Evolutionary conservation across 2,329 filamentous ascomycete genomes (phyloP).

Genomic region (Proliferodiscus dingleyae): DNA sequence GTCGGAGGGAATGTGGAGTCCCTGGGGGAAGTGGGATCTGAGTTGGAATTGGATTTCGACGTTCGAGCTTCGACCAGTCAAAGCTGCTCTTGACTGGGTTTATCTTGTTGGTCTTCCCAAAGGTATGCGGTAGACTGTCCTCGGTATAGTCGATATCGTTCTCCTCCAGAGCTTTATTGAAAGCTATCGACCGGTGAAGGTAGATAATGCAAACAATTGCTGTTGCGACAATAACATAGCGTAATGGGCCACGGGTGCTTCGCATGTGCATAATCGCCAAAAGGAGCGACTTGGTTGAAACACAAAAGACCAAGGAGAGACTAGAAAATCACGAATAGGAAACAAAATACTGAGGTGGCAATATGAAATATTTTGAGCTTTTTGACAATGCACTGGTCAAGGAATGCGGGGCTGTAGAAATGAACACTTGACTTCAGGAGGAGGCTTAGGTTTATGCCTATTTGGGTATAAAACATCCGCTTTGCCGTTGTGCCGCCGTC

Average conservation of each 20-base stretch:
- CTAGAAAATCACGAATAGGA: neutral
- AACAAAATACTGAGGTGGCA: neutral
- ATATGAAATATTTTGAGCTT: neutral
- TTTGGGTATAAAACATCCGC: neutral
- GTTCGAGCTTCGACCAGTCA: neutral
- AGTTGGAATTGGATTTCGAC: constrained; percentile 7
- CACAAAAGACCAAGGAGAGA: neutral
- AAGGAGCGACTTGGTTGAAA: neutral
- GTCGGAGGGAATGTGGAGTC: constrained; percentile 8
- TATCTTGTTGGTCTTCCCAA: neutral
- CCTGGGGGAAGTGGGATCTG: constrained; percentile 7
- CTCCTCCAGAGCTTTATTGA: neutral
- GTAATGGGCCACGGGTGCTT: neutral
- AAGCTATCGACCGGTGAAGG: neutral
- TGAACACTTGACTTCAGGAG: neutral
- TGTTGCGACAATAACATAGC: neutral
- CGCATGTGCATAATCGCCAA: neutral
- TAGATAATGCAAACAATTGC: neutral
- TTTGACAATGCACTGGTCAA: neutral
- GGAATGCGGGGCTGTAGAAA: neutral
- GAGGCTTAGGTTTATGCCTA: neutral
- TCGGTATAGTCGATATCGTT: neutral
- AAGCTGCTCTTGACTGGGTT: neutral
- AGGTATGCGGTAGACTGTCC: neutral
- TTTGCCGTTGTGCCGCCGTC: neutral